Conservation (phyloP, 441 rosid genomes). For the Hypseocharis bilobata region DNA sequence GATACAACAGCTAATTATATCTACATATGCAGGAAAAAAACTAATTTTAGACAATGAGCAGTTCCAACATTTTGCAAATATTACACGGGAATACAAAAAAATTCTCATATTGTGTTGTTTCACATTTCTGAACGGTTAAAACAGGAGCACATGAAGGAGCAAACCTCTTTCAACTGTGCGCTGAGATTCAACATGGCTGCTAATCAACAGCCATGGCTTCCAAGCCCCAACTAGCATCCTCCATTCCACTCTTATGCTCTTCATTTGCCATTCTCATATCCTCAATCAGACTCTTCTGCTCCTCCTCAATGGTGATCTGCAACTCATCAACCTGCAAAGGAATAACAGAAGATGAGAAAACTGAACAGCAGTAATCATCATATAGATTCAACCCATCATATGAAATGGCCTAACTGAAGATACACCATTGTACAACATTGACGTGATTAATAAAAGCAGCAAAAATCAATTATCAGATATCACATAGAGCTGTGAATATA, state of each 20-base stretch:
- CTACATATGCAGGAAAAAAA: too few species aligned
- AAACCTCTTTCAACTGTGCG: constrained; percentile 19
- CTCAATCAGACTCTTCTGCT: constrained; percentile 51
- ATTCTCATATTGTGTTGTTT: too few species aligned
- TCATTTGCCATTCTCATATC: constrained; percentile 46
- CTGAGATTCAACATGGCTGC: constrained; percentile 4
- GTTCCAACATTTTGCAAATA: too few species aligned
- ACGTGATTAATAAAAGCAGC: background rate
- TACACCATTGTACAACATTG: background rate
- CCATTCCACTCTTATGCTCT: constrained; percentile 52
- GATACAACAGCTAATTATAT: too few species aligned
- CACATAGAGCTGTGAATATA: background rate
- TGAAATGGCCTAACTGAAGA: background rate
- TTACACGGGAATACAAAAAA: too few species aligned
- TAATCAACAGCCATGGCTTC: constrained; percentile 71
- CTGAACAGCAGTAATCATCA: background rate
- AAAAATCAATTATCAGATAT: background rate
- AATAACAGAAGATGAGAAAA: background rate
- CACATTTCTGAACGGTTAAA: too few species aligned
- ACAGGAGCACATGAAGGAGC: too few species aligned
- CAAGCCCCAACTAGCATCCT: constrained; percentile 42
- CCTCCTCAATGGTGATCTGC: constrained; percentile 58
- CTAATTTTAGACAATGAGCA: too few species aligned
- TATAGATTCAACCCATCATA: background rate
- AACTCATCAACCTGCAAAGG: constrained; percentile 64